Percentiles rank a stretch among this genome's conserved stretches.
Evolutionary conservation across 140 eudicot genomes (phyloP).

Genomic region (Ambrosia hybrid): DNA sequence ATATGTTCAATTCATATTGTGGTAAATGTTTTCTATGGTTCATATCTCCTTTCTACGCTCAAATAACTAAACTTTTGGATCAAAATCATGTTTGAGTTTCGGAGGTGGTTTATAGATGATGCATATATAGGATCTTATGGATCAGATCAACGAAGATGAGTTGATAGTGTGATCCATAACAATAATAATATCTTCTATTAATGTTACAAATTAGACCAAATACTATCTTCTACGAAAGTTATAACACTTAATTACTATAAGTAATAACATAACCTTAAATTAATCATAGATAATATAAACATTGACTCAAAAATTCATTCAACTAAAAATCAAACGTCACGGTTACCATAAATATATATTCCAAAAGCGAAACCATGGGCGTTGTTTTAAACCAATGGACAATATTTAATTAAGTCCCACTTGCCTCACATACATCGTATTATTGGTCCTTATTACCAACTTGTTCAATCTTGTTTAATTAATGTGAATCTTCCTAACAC

Average conservation of each 20-base stretch:
- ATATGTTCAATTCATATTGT: too few relatives aligned
- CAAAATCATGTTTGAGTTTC: too few relatives aligned
- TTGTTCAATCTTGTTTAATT: slow-evolving; percentile 28
- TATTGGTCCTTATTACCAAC: slow-evolving; percentile 21
- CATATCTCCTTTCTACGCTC: too few relatives aligned
- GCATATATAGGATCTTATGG: neutral
- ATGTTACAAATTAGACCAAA: neutral
- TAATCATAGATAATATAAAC: neutral
- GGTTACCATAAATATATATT: neutral
- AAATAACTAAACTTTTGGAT: too few relatives aligned
- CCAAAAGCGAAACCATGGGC: slow-evolving; percentile 36
- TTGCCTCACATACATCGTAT: slow-evolving; percentile 28
- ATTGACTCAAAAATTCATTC: neutral
- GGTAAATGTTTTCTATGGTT: too few relatives aligned
- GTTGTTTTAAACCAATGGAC: slow-evolving; percentile 32
- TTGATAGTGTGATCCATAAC: too few relatives aligned
- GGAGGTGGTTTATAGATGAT: too few relatives aligned
- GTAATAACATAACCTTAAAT: neutral
- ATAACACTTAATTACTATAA: neutral
- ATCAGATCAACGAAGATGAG: too few relatives aligned
- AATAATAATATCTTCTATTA: neutral
- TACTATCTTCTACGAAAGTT: neutral
- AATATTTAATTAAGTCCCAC: slow-evolving; percentile 35
- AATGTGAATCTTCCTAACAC: slow-evolving; percentile 26
- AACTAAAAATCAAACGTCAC: slow-evolving; percentile 3